A percentile compares a stretch with the other conserved stretches of the same genome.
phyloP scores from a whole-genome alignment of 371 early-diverging fungal species.

The Choanephora cucurbitarum region DNA sequence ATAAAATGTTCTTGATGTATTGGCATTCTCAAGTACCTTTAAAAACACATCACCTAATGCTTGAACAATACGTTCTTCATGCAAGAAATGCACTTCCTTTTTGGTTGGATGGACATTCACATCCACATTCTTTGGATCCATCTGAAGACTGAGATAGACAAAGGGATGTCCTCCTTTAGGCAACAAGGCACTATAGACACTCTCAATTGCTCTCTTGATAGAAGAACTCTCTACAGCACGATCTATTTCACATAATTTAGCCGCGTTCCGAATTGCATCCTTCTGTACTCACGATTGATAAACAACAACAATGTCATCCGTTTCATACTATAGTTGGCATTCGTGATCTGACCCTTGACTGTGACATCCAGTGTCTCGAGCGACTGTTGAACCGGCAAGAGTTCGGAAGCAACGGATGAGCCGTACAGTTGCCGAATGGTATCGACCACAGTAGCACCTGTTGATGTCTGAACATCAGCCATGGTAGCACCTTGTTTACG shows the following conservation, averaged over 20 bases:
- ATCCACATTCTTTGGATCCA: slow-evolving; percentile 88
- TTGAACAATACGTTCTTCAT: slow-evolving; percentile 85
- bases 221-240: slow-evolving; percentile 84
- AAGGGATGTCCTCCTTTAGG: slow-evolving; percentile 92
- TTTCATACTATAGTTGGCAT: slow-evolving; percentile 83
- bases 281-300: slow-evolving; percentile 81
- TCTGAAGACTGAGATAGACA: slow-evolving; percentile 85
- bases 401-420: slow-evolving; percentile 65
- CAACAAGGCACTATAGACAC: slow-evolving; percentile 76
- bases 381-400: slow-evolving; percentile 58
- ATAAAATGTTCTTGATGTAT: slow-evolving; percentile 55
- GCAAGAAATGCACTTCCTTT: slow-evolving; percentile 75
- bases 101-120: slow-evolving; percentile 89
- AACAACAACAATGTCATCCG: slow-evolving; percentile 85
- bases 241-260: no score
- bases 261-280: no score
- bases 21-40: slow-evolving; percentile 47
- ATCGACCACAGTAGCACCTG: slow-evolving; percentile 61
- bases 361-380: slow-evolving; percentile 52
- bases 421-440: slow-evolving; percentile 86
- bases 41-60: slow-evolving; percentile 66
- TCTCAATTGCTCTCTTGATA: slow-evolving; percentile 81
- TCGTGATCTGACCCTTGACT: slow-evolving; percentile 73
- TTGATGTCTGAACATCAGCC: slow-evolving; percentile 77
- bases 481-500: slow-evolving; percentile 74